These are phyloP conservation scores for Lachancea kluyveri DNA, from an alignment of 805 yeast species.

Conservation along the genomic window DNA sequence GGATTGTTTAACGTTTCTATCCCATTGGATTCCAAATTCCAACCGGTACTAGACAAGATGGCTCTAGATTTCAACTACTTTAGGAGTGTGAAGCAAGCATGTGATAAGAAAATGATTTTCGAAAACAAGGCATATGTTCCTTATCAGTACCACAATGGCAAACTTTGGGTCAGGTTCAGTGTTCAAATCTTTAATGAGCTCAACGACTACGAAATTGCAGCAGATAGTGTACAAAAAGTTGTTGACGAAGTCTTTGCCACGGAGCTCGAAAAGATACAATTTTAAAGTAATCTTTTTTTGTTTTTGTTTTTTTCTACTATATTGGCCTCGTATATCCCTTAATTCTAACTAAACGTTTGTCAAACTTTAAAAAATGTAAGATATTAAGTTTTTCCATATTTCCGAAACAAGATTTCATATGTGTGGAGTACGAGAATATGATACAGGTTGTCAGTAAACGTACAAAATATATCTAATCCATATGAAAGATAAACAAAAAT, in stretches of 20 bases:
- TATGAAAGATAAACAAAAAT: no score
- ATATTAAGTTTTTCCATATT: no score
- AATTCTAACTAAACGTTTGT: no score
- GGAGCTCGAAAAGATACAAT: no score
- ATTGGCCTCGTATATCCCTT: no score
- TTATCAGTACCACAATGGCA: slow-evolving; percentile 35
- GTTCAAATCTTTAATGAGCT: slow-evolving; percentile 56
- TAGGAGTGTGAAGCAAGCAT: slow-evolving; percentile 12
- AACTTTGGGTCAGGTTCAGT: slow-evolving; percentile 44
- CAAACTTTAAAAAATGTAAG: no score
- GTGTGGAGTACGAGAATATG: slow-evolving; percentile 29
- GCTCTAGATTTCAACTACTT: slow-evolving; percentile 13
- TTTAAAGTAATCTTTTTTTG: no score
- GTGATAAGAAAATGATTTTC: slow-evolving; percentile 19
- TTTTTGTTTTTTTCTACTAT: no score
- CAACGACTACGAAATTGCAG: slow-evolving; percentile 45
- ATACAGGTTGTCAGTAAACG: slow-evolving; percentile 35
- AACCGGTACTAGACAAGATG: slow-evolving; percentile 11
- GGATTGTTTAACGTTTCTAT: slow-evolving; percentile 35
- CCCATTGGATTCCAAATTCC: slow-evolving; percentile 33
- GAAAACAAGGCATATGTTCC: slow-evolving; percentile 46
- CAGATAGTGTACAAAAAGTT: slow-evolving; percentile 33
- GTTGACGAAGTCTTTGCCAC: slow-evolving; percentile 21
- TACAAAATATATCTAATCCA: no score
- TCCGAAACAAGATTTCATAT: no score